Conservation (phyloP, 2,329 filamentous ascomycete species). For the Pseudopyricularia cyperi region DNA sequence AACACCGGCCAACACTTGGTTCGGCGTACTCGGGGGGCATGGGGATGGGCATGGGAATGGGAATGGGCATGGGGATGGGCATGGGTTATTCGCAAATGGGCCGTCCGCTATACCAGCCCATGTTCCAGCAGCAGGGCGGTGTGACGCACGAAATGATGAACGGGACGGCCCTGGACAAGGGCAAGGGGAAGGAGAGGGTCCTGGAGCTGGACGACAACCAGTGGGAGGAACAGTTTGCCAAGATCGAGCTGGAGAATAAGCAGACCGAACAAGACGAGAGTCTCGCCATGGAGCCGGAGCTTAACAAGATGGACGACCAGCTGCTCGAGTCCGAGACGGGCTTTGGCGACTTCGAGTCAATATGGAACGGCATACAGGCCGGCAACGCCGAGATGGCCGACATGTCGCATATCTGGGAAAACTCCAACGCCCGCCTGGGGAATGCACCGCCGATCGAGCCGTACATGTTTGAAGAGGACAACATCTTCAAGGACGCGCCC, state of each 20-base stretch:
- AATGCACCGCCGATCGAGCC: constrained; percentile 69
- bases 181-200: constrained; percentile 80
- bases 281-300: constrained; percentile 67
- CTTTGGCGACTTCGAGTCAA: constrained; percentile 79
- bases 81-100: constrained; percentile 47
- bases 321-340: constrained; percentile 56
- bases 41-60: constrained; percentile 34
- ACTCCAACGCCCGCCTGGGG: constrained; percentile 39
- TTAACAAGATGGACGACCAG: constrained; percentile 68
- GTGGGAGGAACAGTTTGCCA: constrained; percentile 93
- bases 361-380: constrained; percentile 74
- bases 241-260: constrained; percentile 60
- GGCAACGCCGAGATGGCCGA: constrained; percentile 54
- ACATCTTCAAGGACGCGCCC: constrained; percentile 66
- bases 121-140: constrained; percentile 29
- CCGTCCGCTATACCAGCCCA: constrained; percentile 26
- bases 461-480: constrained; percentile 92
- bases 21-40: constrained; percentile 24
- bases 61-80: constrained; percentile 22
- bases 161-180: constrained; percentile 20
- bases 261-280: constrained; percentile 44
- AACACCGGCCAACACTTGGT: constrained; percentile 49
- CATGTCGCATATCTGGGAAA: constrained; percentile 50
- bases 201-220: constrained; percentile 87
- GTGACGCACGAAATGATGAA: background rate